Evolutionary conservation across 1,139 yeast genomes (phyloP).

Genomic region (Hyphopichia pseudoburtonii): DNA sequence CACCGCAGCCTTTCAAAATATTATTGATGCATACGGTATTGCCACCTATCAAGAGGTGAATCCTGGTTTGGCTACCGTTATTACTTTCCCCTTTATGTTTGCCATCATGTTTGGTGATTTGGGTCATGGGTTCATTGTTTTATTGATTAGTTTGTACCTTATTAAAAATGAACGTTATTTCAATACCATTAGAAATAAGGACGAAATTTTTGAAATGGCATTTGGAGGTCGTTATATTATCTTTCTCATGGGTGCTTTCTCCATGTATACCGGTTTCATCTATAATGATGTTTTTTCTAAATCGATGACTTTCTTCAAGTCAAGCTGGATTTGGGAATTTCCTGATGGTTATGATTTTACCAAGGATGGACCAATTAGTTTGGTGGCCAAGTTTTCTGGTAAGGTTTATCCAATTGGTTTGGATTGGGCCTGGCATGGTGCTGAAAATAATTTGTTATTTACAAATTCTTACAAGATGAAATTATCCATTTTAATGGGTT

Average conservation of each 20-base stretch:
- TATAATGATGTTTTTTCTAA: constrained; percentile 78
- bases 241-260: constrained; percentile 72
- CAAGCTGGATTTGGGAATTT: constrained; percentile 69
- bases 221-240: constrained; percentile 72
- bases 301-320: constrained; percentile 68
- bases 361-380: constrained; percentile 44
- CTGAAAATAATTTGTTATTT: constrained; percentile 72
- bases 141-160: constrained; percentile 56
- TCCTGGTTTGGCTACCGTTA: constrained; percentile 76
- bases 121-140: constrained; percentile 73
- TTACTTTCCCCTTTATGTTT: constrained; percentile 84
- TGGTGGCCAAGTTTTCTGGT: constrained; percentile 62
- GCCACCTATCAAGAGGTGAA: constrained; percentile 77
- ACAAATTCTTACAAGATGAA: constrained; percentile 83
- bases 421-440: constrained; percentile 81
- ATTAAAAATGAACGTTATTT: constrained; percentile 63
- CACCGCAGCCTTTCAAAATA: constrained; percentile 72
- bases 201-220: constrained; percentile 83
- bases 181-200: constrained; percentile 56
- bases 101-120: constrained; percentile 88
- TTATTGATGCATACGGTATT: constrained; percentile 79
- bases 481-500: constrained; percentile 77
- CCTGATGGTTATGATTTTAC: constrained; percentile 52
- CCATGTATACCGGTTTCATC: constrained; percentile 75
- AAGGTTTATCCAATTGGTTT: constrained; percentile 63